Evolutionary conservation across 2,329 filamentous ascomycete genomes (phyloP).

Genomic region (Botrytis tulipae): DNA sequence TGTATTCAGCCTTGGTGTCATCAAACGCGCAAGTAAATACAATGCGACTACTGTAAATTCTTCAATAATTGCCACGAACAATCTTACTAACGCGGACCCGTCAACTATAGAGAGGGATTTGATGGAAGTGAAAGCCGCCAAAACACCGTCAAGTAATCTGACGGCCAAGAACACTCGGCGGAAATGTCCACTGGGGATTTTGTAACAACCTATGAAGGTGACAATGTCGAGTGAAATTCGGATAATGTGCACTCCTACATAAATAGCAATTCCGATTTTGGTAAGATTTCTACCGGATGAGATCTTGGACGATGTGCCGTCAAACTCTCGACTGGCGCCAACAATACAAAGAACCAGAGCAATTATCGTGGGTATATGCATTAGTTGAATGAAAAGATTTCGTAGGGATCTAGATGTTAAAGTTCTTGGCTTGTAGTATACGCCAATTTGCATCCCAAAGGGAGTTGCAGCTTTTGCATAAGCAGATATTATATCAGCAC

Average conservation of each 20-base stretch:
- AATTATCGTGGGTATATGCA: conserved; percentile 33
- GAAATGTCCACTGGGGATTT: conserved; percentile 34
- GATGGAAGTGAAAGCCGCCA: conserved; percentile 34
- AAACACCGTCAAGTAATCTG: conserved; percentile 37
- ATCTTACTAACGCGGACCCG: conserved; percentile 33
- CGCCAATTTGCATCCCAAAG: not conserved
- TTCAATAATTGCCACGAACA: conserved; percentile 38
- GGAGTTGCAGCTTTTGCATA: not conserved
- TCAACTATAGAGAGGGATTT: conserved; percentile 30
- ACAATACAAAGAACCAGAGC: conserved; percentile 37
- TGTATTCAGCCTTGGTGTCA: not conserved
- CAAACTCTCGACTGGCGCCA: conserved; percentile 32
- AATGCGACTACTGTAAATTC: conserved; percentile 38
- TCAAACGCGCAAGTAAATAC: conserved; percentile 33
- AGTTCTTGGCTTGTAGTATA: conserved; percentile 23
- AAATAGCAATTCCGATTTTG: conserved; percentile 35
- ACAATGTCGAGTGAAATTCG: conserved; percentile 28
- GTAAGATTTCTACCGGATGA: conserved; percentile 28
- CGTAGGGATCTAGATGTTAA: conserved; percentile 30
- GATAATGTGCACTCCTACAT: conserved; percentile 35
- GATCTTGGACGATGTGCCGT: conserved; percentile 25
- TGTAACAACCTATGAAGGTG: conserved; percentile 31
- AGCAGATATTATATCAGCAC: not conserved
- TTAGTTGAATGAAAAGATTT: conserved; percentile 34
- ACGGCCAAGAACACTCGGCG: conserved; percentile 37